Evolutionary conservation across 75 land plant species (phyloP), one percentile per base, ranked within the genome.

Genomic region (Cupressus sempervirens): DNA sequence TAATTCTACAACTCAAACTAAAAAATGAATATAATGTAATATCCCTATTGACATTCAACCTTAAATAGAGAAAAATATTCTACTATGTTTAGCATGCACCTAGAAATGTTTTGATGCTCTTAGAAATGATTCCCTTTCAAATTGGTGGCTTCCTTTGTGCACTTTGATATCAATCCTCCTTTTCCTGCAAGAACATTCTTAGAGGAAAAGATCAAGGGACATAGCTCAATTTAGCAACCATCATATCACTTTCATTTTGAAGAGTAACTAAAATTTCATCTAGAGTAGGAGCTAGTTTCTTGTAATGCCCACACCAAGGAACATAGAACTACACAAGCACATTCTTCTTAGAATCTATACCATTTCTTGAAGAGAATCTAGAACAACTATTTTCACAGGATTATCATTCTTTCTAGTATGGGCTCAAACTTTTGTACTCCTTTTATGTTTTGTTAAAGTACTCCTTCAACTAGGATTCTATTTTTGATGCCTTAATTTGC

Each of bases 221-320:
- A n/a, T n/a, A n/a, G n/a, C n/a, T n/a, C 81, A 94, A 38, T 74
- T 96, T 96, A 16, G 98, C 98, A 83, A 96, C 94, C 32, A 93
- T 75, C 36, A 96, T 90, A 87, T 93, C 87, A 34, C 82, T 30
- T 45, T 92, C 95, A 81, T 85, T 84, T 87, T 92, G 62, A 82
- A 92, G 91, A 18, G 88, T 83, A 80, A 89, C 81, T 30, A 96
- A 96, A 40, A 96, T 93, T 87, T 95, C 98, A 26, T 94, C 93
- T 84, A 96, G 81, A 46, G 89, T 94, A 43, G 98, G 98, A 32
- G 94, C 92, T 81, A 96, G 65, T 76, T 93, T 91, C 88, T 96
- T 92, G 90, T 96, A 96, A 81, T 96, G 98, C 50, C 93, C 96
- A 86, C 98, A 96, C 96, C 98, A 96, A 52, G 98, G 98, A 15